phyloP scores from a whole-genome alignment of 768 basidiomycete genomes.

The Mycena rosella region DNA sequence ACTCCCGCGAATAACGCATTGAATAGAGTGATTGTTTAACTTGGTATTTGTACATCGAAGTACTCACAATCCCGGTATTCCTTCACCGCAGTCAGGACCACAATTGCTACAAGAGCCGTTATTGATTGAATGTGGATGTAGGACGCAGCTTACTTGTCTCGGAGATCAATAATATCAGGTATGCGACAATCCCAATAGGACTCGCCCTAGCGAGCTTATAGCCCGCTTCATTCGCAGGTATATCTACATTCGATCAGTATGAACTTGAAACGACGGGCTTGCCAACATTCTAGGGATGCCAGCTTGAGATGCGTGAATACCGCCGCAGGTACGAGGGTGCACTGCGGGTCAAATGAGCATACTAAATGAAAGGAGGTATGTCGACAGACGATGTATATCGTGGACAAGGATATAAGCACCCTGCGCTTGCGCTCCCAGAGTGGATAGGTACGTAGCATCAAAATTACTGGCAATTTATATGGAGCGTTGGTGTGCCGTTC shows the following conservation, averaged over 20 bases:
- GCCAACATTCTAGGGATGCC: slow-evolving; percentile 51
- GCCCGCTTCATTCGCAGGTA: slow-evolving; percentile 40
- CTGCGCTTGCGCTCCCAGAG: slow-evolving; percentile 55
- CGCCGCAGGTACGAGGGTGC: slow-evolving; percentile 47
- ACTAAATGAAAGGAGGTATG: neutral
- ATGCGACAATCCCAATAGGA: slow-evolving; percentile 52
- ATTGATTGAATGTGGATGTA: too few species aligned
- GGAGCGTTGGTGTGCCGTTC: neutral
- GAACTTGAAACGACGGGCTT: neutral
- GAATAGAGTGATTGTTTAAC: neutral
- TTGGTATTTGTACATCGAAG: neutral
- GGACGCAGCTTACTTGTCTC: slow-evolving; percentile 52
- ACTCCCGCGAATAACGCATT: slow-evolving; percentile 49
- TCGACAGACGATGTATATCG: slow-evolving; percentile 41
- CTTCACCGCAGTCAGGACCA: slow-evolving; percentile 51
- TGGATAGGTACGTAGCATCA: slow-evolving; percentile 58
- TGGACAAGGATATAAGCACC: slow-evolving; percentile 48
- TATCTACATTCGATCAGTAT: slow-evolving; percentile 28
- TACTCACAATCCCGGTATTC: slow-evolving; percentile 53
- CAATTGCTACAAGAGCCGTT: slow-evolving; percentile 45
- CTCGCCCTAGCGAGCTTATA: slow-evolving; percentile 50
- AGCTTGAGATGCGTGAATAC: slow-evolving; percentile 49
- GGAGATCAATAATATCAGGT: slow-evolving; percentile 51
- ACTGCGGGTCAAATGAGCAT: slow-evolving; percentile 31
- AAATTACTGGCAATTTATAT: slow-evolving; percentile 40